Conservation (phyloP, 805 yeast species). For the Saccharomyces kudriavzevii region DNA sequence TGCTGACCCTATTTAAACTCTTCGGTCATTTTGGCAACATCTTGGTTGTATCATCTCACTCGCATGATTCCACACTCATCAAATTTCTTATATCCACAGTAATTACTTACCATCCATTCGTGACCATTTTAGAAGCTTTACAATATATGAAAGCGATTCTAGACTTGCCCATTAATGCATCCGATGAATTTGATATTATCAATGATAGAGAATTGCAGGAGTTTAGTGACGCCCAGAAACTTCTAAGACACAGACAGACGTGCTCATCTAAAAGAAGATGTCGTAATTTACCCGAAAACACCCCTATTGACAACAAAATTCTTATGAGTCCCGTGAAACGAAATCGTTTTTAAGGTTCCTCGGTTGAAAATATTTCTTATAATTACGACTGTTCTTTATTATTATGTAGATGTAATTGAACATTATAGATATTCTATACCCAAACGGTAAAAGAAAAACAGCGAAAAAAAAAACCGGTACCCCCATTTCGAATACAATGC, state of each 20-base stretch:
- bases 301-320: not conserved
- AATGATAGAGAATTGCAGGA: not conserved
- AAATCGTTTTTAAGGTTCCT: not conserved
- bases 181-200: not conserved
- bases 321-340: not conserved
- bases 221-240: not conserved
- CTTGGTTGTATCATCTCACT: slow-evolving; percentile 6
- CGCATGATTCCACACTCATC: not conserved
- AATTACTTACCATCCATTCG: not conserved
- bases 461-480: not conserved
- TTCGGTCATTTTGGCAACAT: slow-evolving; percentile 14
- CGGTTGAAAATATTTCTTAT: not conserved
- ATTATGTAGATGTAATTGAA: not conserved
- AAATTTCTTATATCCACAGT: not conserved
- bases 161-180: not conserved
- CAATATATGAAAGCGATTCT: not conserved
- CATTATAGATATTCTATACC: not conserved
- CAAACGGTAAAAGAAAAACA: not conserved
- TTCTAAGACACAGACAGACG: not conserved
- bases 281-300: not conserved
- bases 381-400: not conserved
- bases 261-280: not conserved
- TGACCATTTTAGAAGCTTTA: not conserved
- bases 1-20: slow-evolving; percentile 13
- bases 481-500: not conserved